Evolutionary conservation across 805 yeast species (phyloP).

Genomic region (Metschnikowia koreensis): DNA sequence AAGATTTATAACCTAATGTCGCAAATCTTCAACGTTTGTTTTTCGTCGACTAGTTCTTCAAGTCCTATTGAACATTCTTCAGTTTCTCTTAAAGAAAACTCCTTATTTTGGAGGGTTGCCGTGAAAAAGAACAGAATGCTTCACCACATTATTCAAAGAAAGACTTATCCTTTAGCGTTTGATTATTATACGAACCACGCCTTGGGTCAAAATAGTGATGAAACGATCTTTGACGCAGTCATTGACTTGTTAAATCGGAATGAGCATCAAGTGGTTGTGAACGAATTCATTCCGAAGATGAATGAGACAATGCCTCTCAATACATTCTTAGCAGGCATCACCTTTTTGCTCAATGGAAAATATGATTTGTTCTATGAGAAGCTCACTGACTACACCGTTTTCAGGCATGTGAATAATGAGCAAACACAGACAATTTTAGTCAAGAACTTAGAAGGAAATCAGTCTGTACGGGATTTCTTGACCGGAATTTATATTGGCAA

Average conservation of each 20-base stretch:
- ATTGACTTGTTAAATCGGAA: conserved; percentile 16
- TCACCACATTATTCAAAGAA: conserved; percentile 17
- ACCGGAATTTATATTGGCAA: conserved; percentile 19
- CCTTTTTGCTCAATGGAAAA: conserved; percentile 30
- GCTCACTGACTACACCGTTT: conserved; percentile 24
- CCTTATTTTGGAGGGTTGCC: conserved; percentile 32
- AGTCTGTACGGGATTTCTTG: conserved; percentile 22
- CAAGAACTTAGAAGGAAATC: conserved; percentile 15
- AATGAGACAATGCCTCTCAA: conserved; percentile 22
- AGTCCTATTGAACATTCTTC: conserved; percentile 16
- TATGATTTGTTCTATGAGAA: conserved; percentile 22
- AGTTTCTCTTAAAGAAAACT: conserved; percentile 22
- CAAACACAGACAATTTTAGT: conserved; percentile 14
- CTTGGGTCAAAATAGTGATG: conserved; percentile 5
- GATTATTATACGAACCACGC: conserved; percentile 25
- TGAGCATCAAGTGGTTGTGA: conserved; percentile 12
- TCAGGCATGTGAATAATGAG: conserved; percentile 14
- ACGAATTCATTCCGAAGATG: conserved; percentile 15
- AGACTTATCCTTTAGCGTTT: conserved; percentile 25
- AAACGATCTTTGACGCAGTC: conserved; percentile 12
- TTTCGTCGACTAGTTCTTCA: conserved; percentile 14
- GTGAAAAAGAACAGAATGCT: conserved; percentile 22
- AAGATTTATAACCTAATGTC: conserved; percentile 25
- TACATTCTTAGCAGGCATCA: conserved; percentile 34
- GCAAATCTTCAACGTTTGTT: conserved; percentile 27